Percentiles rank a stretch among this genome's conserved stretches.
Conservation (phyloP, 176 grass and related monocot genomes). For the Poa annua region DNA sequence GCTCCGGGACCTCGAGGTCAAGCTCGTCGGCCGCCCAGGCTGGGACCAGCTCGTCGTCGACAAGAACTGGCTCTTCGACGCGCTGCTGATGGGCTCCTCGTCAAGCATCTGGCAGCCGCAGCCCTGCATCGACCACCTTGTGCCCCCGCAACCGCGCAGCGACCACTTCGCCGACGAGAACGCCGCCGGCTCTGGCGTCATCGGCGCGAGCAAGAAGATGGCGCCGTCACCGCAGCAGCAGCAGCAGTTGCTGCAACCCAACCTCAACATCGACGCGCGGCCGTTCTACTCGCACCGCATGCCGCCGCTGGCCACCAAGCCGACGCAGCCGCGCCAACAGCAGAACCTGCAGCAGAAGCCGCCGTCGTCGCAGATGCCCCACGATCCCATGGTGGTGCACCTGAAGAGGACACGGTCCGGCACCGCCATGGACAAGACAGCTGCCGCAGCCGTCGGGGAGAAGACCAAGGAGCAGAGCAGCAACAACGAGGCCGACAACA, state of each 20-base stretch:
- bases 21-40: constrained; percentile 48
- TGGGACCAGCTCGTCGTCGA: constrained; percentile 33
- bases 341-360: constrained; percentile 24
- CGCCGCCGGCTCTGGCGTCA: neutral
- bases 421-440: constrained; percentile 53
- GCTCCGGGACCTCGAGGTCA: constrained; percentile 85
- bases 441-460: neutral
- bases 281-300: constrained; percentile 77
- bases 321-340: constrained; percentile 3
- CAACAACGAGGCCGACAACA: constrained; percentile 31
- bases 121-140: constrained; percentile 70
- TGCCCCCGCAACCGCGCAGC: constrained; percentile 44
- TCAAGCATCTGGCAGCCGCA: constrained; percentile 95
- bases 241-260: constrained; percentile 36
- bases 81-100: constrained; percentile 62
- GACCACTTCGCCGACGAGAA: constrained; percentile 76
- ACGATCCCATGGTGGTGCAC: constrained; percentile 55
- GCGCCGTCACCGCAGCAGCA: neutral
- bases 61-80: constrained; percentile 84
- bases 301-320: constrained; percentile 45
- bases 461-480: constrained; percentile 30
- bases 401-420: constrained; percentile 87
- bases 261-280: constrained; percentile 74
- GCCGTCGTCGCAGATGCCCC: constrained; percentile 24
- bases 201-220: constrained; percentile 23